Conservation (phyloP, 257 asterid genomes). For the Plectranthus barbatus region DNA sequence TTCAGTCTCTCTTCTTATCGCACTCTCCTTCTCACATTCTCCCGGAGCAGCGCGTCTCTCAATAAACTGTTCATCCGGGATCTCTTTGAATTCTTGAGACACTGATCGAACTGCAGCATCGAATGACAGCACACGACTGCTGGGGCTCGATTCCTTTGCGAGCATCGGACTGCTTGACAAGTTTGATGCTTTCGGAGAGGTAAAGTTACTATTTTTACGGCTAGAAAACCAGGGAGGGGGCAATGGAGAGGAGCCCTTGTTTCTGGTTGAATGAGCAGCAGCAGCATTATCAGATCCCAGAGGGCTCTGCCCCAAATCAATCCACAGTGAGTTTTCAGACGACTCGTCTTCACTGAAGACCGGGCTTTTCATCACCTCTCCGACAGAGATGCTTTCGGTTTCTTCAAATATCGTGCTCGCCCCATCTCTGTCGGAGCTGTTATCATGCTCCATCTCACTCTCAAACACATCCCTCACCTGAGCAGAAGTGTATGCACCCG, state of each 20-base stretch:
- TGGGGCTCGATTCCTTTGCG: slow-evolving; percentile 33
- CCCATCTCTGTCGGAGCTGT: slow-evolving; percentile 85
- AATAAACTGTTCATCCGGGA: slow-evolving; percentile 43
- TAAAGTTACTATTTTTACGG: slow-evolving; percentile 47
- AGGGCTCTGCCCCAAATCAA: slow-evolving; percentile 96
- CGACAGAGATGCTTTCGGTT: slow-evolving; percentile 78
- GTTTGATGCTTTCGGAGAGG: slow-evolving; percentile 65
- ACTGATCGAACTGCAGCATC: slow-evolving; percentile 89
- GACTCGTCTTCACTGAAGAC: slow-evolving; percentile 97
- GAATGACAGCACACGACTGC: slow-evolving; percentile 49
- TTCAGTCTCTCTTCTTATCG: slow-evolving; percentile 93
- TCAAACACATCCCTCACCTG: slow-evolving; percentile 95
- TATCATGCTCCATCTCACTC: slow-evolving; percentile 86
- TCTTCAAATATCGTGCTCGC: slow-evolving; percentile 95
- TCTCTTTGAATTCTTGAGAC: slow-evolving; percentile 72
- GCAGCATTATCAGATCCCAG: slow-evolving; percentile 62
- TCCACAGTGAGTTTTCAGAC: slow-evolving; percentile 93
- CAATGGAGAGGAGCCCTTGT: slow-evolving; percentile 54
- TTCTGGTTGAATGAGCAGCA: slow-evolving; percentile 44
- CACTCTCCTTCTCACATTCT: slow-evolving; percentile 76
- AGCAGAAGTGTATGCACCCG: slow-evolving; percentile 94
- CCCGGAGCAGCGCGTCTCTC: slow-evolving; percentile 40
- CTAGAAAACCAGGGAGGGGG: slow-evolving; percentile 89
- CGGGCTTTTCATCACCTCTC: slow-evolving; percentile 95
- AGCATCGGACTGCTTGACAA: slow-evolving; percentile 55